Evolutionary conservation across 1,139 yeast genomes (phyloP).

Genomic region (Candida sp.): DNA sequence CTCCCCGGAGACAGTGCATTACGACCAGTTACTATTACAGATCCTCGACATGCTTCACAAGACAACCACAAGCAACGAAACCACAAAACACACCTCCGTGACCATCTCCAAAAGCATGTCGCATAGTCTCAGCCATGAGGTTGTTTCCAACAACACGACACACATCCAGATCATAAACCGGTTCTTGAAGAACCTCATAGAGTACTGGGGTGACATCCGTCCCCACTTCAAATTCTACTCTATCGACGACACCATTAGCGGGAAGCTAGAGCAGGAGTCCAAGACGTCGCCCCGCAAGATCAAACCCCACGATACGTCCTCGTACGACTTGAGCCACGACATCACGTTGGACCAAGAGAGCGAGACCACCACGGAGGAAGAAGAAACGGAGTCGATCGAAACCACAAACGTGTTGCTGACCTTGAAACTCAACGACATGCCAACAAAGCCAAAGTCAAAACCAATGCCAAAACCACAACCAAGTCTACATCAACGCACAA

Average conservation of each 20-base stretch:
- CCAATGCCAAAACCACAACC: neutral
- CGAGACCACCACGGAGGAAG: conserved; percentile 8
- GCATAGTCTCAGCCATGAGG: conserved; percentile 57
- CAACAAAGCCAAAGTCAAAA: neutral
- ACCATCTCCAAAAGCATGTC: conserved; percentile 53
- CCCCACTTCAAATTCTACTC: conserved; percentile 16
- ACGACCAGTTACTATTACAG: conserved; percentile 37
- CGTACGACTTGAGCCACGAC: conserved; percentile 36
- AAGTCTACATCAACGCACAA: neutral
- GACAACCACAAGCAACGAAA: conserved; percentile 29
- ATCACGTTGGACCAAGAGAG: conserved; percentile 28
- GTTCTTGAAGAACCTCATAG: conserved; percentile 52
- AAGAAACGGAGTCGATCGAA: neutral
- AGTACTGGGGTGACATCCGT: conserved; percentile 39
- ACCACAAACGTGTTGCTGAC: neutral
- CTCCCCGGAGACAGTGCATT: conserved; percentile 15
- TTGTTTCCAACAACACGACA: conserved; percentile 45
- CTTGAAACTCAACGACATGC: neutral
- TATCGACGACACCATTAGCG: conserved; percentile 27
- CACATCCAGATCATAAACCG: conserved; percentile 55
- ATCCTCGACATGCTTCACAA: conserved; percentile 43
- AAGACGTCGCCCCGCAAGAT: neutral
- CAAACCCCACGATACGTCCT: conserved; percentile 24
- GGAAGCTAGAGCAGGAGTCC: conserved; percentile 12
- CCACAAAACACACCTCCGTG: conserved; percentile 49